phyloP scores from a whole-genome alignment of 2,329 filamentous ascomycete species.

The Chaetomium sp. region DNA sequence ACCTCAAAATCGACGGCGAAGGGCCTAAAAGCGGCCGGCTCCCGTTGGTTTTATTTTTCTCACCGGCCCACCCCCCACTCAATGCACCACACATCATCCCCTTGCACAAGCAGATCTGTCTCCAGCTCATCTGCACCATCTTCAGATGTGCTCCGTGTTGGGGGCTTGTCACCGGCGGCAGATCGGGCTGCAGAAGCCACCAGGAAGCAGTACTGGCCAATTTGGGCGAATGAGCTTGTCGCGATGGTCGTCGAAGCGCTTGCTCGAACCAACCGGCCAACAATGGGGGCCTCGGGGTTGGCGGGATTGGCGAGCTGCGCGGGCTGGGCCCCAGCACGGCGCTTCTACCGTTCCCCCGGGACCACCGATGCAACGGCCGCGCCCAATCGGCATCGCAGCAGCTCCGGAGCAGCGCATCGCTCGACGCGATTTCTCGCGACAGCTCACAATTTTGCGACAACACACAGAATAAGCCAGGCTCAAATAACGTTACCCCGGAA shows the following conservation, averaged over 20 bases:
- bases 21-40: not conserved
- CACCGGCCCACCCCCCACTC: not conserved
- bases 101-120: too few relatives aligned
- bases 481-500: not conserved
- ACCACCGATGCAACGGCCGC: not conserved
- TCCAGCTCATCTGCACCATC: not conserved
- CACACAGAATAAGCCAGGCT: not conserved
- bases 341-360: constrained; percentile 8
- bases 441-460: too few relatives aligned
- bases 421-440: not conserved
- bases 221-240: constrained; percentile 4
- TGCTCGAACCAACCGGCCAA: constrained; percentile 8
- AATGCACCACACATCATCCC: too few relatives aligned
- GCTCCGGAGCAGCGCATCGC: not conserved
- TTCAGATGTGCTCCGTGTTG: not conserved
- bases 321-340: constrained; percentile 3
- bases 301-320: constrained; percentile 1
- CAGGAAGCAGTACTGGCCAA: not conserved
- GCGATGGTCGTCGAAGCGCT: constrained; percentile 3
- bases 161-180: not conserved
- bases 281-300: too few relatives aligned
- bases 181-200: constrained; percentile 4
- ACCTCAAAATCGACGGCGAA: not conserved
- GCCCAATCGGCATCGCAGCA: constrained; percentile 1
- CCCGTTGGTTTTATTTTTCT: not conserved